Conservation (phyloP, 495 filamentous ascomycete species). For the Trichoderma gamsii region DNA sequence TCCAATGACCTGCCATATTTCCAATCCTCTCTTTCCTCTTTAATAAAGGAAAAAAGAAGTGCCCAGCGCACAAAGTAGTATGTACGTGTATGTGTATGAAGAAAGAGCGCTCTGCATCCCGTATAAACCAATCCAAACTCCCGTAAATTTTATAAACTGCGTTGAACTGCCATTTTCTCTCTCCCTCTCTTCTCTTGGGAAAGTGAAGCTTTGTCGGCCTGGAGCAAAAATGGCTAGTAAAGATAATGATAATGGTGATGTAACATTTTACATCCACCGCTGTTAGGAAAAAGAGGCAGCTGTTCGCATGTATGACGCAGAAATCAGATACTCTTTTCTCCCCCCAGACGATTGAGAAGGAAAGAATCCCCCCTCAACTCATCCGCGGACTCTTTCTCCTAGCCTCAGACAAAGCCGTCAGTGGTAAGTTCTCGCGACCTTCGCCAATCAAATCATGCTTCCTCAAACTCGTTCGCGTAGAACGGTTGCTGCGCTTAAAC, state of each 20-base stretch:
- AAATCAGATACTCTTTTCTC: not conserved
- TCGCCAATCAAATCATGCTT: constrained; percentile 44
- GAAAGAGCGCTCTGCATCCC: not conserved
- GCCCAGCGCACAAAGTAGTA: too few relatives aligned
- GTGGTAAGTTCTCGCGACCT: constrained; percentile 57
- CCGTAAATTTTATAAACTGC: not conserved
- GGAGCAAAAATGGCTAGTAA: not conserved
- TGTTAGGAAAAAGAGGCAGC: too few relatives aligned
- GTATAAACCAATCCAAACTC: constrained; percentile 2
- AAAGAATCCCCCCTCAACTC: not conserved
- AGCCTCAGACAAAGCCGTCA: constrained; percentile 33
- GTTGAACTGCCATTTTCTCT: not conserved
- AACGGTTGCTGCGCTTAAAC: constrained; percentile 48
- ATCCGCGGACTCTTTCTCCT: constrained; percentile 50
- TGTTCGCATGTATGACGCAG: too few relatives aligned
- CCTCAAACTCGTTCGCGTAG: constrained; percentile 34
- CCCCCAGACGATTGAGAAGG: not conserved
- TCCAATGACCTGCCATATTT: not conserved
- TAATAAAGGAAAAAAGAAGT: not conserved
- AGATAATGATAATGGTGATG: not conserved
- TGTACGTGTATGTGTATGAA: too few relatives aligned
- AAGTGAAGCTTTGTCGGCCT: not conserved
- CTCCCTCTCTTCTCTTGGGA: not conserved
- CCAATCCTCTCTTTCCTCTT: too few relatives aligned
- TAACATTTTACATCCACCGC: too few relatives aligned